Evolutionary conservation across 768 basidiomycete species (phyloP).

Genomic region (Kwoniella dendrophila): DNA sequence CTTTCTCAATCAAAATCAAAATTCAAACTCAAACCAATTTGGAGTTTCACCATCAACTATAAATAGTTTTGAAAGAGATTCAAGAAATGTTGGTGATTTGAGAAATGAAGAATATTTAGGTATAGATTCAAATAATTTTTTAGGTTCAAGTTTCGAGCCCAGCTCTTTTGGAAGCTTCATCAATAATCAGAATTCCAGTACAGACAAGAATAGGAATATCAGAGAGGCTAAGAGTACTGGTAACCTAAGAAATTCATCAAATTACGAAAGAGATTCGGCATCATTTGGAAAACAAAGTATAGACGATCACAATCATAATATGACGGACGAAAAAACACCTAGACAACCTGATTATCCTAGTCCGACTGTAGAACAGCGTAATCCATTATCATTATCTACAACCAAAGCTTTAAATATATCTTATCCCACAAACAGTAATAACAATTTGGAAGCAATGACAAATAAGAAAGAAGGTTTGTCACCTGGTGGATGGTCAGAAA

Average conservation of each 20-base stretch:
- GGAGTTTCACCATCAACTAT: constrained; percentile 6
- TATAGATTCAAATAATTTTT: too few relatives aligned
- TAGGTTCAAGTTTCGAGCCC: constrained; percentile 2
- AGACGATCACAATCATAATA: neutral
- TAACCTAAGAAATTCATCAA: too few relatives aligned
- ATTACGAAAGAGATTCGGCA: too few relatives aligned
- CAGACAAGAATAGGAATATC: neutral
- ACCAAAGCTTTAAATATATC: constrained; percentile 8
- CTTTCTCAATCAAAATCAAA: neutral
- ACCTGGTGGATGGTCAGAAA: constrained; percentile 22
- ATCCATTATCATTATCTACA: neutral
- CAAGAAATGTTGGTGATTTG: constrained; percentile 4
- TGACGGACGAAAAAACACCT: constrained; percentile 8
- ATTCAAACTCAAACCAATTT: neutral
- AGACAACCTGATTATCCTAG: constrained; percentile 2
- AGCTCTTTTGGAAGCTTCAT: neutral
- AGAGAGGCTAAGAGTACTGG: neutral
- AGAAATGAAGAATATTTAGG: neutral
- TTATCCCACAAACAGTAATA: constrained; percentile 1
- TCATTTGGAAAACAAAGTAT: neutral
- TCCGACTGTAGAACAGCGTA: neutral
- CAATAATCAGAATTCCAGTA: too few relatives aligned
- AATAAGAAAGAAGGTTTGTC: constrained; percentile 2
- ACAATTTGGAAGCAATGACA: too few relatives aligned
- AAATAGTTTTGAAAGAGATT: constrained; percentile 7